Evolutionary conservation across 768 basidiomycete species (phyloP).

Genomic region (Xerocomus brunneocitrinus): DNA sequence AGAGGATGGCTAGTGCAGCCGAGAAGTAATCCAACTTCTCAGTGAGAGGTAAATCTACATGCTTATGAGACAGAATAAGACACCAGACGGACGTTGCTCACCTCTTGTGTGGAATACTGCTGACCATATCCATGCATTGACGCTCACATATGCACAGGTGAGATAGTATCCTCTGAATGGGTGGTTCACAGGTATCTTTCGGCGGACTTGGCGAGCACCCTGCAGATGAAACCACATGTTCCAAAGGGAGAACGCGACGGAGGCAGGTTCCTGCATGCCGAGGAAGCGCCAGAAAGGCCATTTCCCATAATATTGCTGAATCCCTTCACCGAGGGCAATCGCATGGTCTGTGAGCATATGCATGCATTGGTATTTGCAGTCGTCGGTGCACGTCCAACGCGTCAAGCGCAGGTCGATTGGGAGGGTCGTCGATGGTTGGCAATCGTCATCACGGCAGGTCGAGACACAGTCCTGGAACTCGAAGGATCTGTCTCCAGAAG

Average conservation of each 20-base stretch:
- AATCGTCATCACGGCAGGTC: slow-evolving; percentile 28
- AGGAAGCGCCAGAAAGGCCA: slow-evolving; percentile 90
- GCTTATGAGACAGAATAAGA: slow-evolving; percentile 7
- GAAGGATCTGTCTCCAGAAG: slow-evolving; percentile 33
- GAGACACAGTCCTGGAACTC: slow-evolving; percentile 37
- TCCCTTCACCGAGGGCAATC: slow-evolving; percentile 33
- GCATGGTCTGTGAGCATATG: slow-evolving; percentile 66
- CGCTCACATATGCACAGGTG: slow-evolving; percentile 60
- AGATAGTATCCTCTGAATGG: slow-evolving; percentile 70
- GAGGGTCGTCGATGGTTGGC: slow-evolving; percentile 34
- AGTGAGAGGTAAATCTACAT: slow-evolving; percentile 70
- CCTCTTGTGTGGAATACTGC: slow-evolving; percentile 91
- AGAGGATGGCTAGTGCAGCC: slow-evolving; percentile 80
- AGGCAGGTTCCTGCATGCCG: slow-evolving; percentile 95
- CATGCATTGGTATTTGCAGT: slow-evolving; percentile 91
- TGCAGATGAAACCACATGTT: slow-evolving; percentile 74
- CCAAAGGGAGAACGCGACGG: slow-evolving; percentile 82
- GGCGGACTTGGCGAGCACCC: slow-evolving; percentile 50
- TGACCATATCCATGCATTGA: slow-evolving; percentile 94
- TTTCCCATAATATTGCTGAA: slow-evolving; percentile 90
- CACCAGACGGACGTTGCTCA: slow-evolving; percentile 31
- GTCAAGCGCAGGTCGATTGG: slow-evolving; percentile 60
- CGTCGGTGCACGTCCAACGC: slow-evolving; percentile 81
- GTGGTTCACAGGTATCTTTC: slow-evolving; percentile 48
- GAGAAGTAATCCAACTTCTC: slow-evolving; percentile 96